phyloP scores from a whole-genome alignment of 2,329 filamentous ascomycete species.

The Ilyonectria destructans region DNA sequence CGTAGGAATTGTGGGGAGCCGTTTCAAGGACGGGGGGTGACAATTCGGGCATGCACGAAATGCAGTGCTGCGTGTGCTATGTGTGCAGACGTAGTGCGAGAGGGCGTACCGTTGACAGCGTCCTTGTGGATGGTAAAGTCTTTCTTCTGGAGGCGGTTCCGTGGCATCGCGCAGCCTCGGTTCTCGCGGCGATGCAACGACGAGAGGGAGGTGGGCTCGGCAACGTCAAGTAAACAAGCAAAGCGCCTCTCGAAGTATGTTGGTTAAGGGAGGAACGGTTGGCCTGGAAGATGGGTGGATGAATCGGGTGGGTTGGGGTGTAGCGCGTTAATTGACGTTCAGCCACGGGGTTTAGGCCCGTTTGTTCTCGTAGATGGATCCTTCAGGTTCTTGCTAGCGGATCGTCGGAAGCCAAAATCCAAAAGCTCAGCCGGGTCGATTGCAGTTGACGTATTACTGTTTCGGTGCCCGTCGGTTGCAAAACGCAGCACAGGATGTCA shows the following conservation, averaged over 20 bases:
- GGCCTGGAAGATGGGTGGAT: slow-evolving; percentile 22
- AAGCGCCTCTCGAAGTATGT: slow-evolving; percentile 21
- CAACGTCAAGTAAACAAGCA: slow-evolving; percentile 16
- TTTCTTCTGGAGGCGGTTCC: slow-evolving; percentile 53
- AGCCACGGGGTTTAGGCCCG: slow-evolving; percentile 20
- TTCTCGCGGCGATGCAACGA: background rate
- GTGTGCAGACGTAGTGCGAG: slow-evolving; percentile 6
- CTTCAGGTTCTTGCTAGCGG: slow-evolving; percentile 10
- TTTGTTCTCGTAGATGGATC: slow-evolving; percentile 9
- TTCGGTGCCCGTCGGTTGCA: background rate
- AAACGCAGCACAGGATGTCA: background rate
- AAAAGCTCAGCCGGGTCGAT: background rate
- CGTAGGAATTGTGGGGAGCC: slow-evolving; percentile 45
- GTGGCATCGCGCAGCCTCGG: slow-evolving; percentile 48
- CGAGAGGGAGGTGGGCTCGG: background rate
- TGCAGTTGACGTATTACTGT: background rate
- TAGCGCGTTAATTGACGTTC: slow-evolving; percentile 34
- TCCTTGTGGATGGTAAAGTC: slow-evolving; percentile 57
- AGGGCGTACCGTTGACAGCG: slow-evolving; percentile 44
- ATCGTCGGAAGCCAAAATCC: background rate
- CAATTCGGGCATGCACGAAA: slow-evolving; percentile 32
- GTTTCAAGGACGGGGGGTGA: slow-evolving; percentile 43
- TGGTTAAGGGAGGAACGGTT: slow-evolving; percentile 29
- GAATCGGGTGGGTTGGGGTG: slow-evolving; percentile 24
- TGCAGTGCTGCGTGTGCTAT: slow-evolving; percentile 6